A percentile compares a stretch with the other conserved stretches of the same genome.
Conservation (phyloP, 116 monocot genomes). For the Trichopus zeylanicus region DNA sequence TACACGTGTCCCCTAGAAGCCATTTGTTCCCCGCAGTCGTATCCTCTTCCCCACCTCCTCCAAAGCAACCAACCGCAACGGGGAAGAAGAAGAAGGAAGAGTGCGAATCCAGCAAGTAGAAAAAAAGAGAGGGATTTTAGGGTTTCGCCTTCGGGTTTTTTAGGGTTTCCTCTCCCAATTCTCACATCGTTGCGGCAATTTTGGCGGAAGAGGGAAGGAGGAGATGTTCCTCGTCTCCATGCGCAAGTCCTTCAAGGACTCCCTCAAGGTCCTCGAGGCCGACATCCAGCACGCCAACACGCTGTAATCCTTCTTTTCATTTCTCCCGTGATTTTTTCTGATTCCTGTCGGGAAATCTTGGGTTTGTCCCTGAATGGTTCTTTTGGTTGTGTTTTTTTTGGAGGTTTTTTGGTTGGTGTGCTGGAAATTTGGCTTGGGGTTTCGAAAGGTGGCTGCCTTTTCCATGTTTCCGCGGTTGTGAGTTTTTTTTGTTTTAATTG, state of each 20-base stretch:
- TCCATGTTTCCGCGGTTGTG: not conserved
- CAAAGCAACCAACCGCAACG: not conserved
- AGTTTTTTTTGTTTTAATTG: not conserved
- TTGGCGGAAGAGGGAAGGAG: not conserved
- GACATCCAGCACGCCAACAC: constrained; percentile 93
- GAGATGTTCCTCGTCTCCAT: constrained; percentile 35
- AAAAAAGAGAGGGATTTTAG: not conserved
- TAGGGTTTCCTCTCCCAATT: not conserved
- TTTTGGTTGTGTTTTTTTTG: not conserved
- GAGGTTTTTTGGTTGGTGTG: not conserved
- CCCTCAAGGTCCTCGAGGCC: constrained; percentile 81
- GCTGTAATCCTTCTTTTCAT: constrained; percentile 28
- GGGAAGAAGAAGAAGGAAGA: not conserved
- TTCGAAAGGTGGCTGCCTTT: not conserved
- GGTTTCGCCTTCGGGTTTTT: not conserved
- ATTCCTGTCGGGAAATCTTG: not conserved
- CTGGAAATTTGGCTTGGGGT: too few species aligned
- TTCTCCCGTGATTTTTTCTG: not conserved
- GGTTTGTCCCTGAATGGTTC: not conserved
- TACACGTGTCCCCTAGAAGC: not conserved
- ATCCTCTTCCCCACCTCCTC: not conserved
- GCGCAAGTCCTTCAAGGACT: constrained; percentile 94
- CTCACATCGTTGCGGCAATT: constrained; percentile 1
- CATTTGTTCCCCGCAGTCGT: not conserved
- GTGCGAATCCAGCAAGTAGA: too few species aligned